Conservation (phyloP, 2,329 filamentous ascomycete genomes). For the Neonectria hederae region DNA sequence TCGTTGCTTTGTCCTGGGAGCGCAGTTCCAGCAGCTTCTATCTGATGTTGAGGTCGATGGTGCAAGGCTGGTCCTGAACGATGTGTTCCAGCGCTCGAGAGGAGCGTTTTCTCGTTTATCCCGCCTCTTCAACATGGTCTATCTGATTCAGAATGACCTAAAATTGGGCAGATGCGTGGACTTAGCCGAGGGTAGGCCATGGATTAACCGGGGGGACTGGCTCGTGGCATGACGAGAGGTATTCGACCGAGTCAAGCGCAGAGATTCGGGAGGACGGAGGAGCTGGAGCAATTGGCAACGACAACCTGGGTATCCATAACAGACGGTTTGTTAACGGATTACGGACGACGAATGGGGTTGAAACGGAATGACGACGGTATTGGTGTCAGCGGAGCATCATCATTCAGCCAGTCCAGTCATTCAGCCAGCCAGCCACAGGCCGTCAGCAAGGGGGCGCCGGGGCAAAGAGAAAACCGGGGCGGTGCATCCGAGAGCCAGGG, state of each 20-base stretch:
- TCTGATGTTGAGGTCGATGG: background rate
- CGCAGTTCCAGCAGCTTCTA: constrained; percentile 14
- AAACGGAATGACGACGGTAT: constrained; percentile 20
- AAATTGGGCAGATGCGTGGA: constrained; percentile 29
- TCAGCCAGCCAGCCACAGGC: background rate
- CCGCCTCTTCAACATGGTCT: background rate
- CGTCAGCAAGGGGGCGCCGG: constrained; percentile 7
- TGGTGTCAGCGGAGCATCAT: background rate
- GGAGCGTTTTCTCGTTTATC: background rate
- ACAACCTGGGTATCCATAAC: background rate
- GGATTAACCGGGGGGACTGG: constrained; percentile 42
- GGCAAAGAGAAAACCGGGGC: constrained; percentile 7
- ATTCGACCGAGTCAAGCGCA: constrained; percentile 3
- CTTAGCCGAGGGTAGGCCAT: constrained; percentile 45
- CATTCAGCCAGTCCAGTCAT: background rate
- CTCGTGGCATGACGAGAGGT: background rate
- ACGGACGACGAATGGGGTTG: constrained; percentile 1
- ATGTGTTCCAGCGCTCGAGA: background rate
- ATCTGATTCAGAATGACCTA: background rate
- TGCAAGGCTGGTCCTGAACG: background rate
- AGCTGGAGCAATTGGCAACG: background rate
- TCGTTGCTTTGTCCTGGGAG: constrained; percentile 11
- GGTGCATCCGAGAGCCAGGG: background rate
- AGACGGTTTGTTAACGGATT: background rate
- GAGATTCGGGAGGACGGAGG: background rate